These are phyloP conservation scores for Lactifluus echinatus DNA, from an alignment of 768 basidiomycete genomes.

Conservation along the genomic window DNA sequence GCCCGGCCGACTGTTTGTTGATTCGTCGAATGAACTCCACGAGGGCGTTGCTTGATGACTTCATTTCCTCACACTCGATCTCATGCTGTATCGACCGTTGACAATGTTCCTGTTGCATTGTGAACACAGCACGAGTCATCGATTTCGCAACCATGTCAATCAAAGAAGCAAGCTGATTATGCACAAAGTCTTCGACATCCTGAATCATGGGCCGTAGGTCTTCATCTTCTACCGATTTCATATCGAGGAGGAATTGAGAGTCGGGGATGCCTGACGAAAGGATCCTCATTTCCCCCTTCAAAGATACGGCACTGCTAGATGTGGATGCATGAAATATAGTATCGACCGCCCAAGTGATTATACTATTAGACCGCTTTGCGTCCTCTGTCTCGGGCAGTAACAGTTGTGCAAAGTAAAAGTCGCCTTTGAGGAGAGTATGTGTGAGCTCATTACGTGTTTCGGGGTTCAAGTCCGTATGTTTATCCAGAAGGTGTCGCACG, in stretches of 20 bases:
- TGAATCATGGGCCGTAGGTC: not conserved
- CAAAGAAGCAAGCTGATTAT: not conserved
- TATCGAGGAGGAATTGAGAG: constrained; percentile 4
- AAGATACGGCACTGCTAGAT: not conserved
- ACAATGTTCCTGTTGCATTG: constrained; percentile 9
- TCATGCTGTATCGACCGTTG: constrained; percentile 4
- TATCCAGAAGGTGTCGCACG: not conserved
- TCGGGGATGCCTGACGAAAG: not conserved
- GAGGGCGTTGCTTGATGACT: not conserved
- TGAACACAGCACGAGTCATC: not conserved
- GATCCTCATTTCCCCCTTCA: constrained; percentile 7
- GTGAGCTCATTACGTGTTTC: not conserved
- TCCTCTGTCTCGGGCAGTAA: too few relatives aligned
- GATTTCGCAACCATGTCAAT: constrained; percentile 2
- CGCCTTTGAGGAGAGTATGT: not conserved
- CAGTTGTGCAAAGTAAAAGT: constrained; percentile 1
- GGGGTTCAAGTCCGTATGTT: not conserved
- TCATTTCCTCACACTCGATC: not conserved
- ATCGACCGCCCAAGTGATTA: too few relatives aligned
- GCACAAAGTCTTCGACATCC: not conserved
- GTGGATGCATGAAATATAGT: not conserved
- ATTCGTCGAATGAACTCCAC: constrained; percentile 2
- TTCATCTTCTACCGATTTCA: not conserved
- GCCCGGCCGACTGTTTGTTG: not conserved
- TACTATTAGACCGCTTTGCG: not conserved